Base-by-base conservation (phyloP, 225 moss, liverwort and hornwort species). In the Sphagnum tenellum region DNA sequence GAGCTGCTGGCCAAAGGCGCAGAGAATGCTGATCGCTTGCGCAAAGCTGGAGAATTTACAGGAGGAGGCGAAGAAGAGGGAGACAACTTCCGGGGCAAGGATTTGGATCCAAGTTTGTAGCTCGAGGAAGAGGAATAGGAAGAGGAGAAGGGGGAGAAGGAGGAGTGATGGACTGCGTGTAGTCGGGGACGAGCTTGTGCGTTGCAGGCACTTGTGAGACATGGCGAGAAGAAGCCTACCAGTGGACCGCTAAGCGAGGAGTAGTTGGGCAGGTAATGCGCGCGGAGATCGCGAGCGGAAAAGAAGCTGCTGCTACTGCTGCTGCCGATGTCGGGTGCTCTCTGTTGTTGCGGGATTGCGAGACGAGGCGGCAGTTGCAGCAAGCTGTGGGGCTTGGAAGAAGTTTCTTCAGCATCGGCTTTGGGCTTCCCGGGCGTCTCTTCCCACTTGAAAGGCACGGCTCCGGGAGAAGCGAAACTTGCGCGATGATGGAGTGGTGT, bases 361-460 rank as follows among this genome's bases (percentile, higher is more conserved):
- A 81, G 64, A 3, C 81, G 64, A 45, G 81, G 81, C 61, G 81
- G 81, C 13, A 81, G 70, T 58, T 78, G 77, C 49, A 71, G 81
- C 61, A 59, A 29, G 29, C 29, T 79, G 69, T 66, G 67, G 55
- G 64, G 78, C 53, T 45, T 75, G 3, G 29, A 29, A 29, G 29
- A 29, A 29, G 29, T 55, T 6, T 14, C 46, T 63, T 45, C 50
- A 12, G 10, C 73, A 52, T 55, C 66, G 7, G 72, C 77, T 78
- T 92, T 92, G 14, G 89, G 74, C 70, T 79, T 92, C 0, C 92
- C 92, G 0, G 89, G 92, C 58, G 79, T 72, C n/a, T 79, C 87
- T 71, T 92, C 92, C 92, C 92, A 92, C 51, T 85, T 83, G 70
- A 87, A 92, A n/a, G 92, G 92, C 54, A 92, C 87, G 12, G 82